A percentile compares a stretch with the other conserved stretches of the same genome.
Conservation (phyloP, 352 stramenopile genomes). For the Phytopythium helicoides region DNA sequence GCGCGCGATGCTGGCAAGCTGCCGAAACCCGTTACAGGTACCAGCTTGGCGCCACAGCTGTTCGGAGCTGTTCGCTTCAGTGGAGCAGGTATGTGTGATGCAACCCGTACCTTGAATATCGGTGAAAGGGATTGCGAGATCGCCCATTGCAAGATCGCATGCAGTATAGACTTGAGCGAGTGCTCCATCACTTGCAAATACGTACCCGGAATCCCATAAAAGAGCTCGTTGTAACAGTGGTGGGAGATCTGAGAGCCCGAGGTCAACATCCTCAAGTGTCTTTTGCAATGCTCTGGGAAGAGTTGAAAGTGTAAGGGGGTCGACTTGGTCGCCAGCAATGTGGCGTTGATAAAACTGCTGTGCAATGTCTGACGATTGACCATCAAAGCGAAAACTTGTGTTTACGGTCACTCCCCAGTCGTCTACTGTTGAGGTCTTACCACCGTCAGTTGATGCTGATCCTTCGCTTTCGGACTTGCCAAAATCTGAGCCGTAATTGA, state of each 20-base stretch:
- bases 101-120: conserved; percentile 14
- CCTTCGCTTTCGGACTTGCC: background rate
- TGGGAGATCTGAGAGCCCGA: conserved; percentile 21
- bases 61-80: background rate
- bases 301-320: background rate
- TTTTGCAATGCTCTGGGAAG: conserved; percentile 18
- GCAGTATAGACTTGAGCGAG: conserved; percentile 22
- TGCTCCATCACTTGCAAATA: conserved; percentile 3
- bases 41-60: conserved; percentile 3
- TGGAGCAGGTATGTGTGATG: conserved; percentile 9
- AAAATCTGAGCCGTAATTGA: background rate
- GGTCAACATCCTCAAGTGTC: conserved; percentile 10
- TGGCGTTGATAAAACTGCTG: conserved; percentile 31
- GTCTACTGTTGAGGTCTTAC: conserved; percentile 11
- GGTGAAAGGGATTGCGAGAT: conserved; percentile 22
- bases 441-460: background rate
- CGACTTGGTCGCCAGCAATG: conserved; percentile 9
- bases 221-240: conserved; percentile 27
- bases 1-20: too few relatives aligned
- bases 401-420: conserved; percentile 10
- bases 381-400: conserved; percentile 19
- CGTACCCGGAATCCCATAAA: conserved; percentile 37
- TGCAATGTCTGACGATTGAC: conserved; percentile 23
- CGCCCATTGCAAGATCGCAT: conserved; percentile 29
- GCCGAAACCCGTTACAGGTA: background rate